Conservation (phyloP, 495 filamentous ascomycete species). For the Penicillium parvum region DNA sequence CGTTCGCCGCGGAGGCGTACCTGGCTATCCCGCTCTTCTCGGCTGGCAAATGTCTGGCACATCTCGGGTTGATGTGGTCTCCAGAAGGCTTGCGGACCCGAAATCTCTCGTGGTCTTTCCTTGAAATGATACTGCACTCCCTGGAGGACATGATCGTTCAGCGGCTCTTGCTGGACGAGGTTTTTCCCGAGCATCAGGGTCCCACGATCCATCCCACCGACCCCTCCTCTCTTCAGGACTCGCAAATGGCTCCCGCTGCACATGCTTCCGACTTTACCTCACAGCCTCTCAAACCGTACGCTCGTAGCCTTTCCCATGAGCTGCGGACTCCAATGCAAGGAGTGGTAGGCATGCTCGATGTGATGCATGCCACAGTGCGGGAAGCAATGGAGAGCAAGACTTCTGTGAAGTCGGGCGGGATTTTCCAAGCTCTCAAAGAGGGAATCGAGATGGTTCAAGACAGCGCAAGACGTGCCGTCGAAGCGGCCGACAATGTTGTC, state of each 20-base stretch:
- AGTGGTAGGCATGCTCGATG: slow-evolving; percentile 79
- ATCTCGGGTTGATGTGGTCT: slow-evolving; percentile 76
- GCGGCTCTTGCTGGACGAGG: slow-evolving; percentile 36
- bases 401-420: slow-evolving; percentile 43
- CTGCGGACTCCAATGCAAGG: slow-evolving; percentile 82
- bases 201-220: slow-evolving; percentile 2
- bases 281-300: slow-evolving; percentile 73
- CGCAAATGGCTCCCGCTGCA: slow-evolving; percentile 16
- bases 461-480: slow-evolving; percentile 71
- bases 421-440: slow-evolving; percentile 63
- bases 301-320: slow-evolving; percentile 74
- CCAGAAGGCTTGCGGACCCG: slow-evolving; percentile 54
- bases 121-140: slow-evolving; percentile 71
- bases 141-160: slow-evolving; percentile 67
- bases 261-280: slow-evolving; percentile 36
- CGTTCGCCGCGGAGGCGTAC: slow-evolving; percentile 63
- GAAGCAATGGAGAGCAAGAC: slow-evolving; percentile 59
- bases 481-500: slow-evolving; percentile 81
- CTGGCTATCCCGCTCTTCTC: slow-evolving; percentile 68
- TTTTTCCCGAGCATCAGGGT: slow-evolving; percentile 5
- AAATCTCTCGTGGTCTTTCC: slow-evolving; percentile 61
- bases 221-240: slow-evolving; percentile 35
- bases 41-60: slow-evolving; percentile 65
- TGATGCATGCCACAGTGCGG: slow-evolving; percentile 75
- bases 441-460: slow-evolving; percentile 80